Conservation (phyloP, 2,329 filamentous ascomycete genomes). For the Aspergillus novofumigatus region DNA sequence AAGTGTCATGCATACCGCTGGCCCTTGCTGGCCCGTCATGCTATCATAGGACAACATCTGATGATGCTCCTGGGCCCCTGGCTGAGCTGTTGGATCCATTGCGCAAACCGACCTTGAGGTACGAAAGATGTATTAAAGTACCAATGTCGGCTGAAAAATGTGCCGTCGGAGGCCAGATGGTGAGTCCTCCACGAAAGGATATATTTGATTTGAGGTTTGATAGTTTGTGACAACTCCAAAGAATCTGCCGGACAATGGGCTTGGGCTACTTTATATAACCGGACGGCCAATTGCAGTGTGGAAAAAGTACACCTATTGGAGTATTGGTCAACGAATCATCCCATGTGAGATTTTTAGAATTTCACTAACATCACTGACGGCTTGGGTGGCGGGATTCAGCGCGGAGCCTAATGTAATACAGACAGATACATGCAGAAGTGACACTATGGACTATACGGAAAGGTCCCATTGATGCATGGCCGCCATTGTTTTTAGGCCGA, state of each 20-base stretch:
- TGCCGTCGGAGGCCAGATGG: not conserved
- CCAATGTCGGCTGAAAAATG: not conserved
- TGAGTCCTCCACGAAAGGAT: not conserved
- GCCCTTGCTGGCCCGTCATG: constrained; percentile 15
- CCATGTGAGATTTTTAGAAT: not conserved
- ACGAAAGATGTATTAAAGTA: not conserved
- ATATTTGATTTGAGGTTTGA: not conserved
- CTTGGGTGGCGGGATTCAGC: not conserved
- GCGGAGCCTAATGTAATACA: not conserved
- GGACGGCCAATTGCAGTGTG: not conserved
- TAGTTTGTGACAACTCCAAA: not conserved
- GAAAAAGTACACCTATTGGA: not conserved
- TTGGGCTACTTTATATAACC: not conserved
- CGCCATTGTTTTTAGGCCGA: not conserved
- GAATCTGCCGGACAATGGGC: not conserved
- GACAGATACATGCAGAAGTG: not conserved
- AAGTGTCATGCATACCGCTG: constrained; percentile 14
- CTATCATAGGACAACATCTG: constrained; percentile 18
- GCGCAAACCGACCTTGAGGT: constrained; percentile 9
- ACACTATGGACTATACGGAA: not conserved
- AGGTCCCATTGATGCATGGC: not conserved
- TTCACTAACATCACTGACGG: not conserved
- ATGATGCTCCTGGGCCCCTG: constrained; percentile 11
- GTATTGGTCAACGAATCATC: not conserved
- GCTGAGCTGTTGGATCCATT: constrained; percentile 15